These are phyloP conservation scores for Dictyostelium purpureum DNA, from an alignment of 78 protist genomes.

Conservation along the genomic window DNA sequence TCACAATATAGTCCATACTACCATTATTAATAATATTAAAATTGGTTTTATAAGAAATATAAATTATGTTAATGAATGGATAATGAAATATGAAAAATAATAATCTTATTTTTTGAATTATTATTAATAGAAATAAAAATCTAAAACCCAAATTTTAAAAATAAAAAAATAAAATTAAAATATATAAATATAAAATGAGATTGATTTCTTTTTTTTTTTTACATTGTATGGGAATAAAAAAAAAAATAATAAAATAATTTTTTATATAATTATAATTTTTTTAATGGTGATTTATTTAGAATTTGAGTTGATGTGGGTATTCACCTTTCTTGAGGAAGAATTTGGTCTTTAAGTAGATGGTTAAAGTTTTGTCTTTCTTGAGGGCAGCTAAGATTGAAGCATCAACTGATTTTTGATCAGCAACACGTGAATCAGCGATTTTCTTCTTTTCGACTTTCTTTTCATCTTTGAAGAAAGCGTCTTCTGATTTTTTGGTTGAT, in stretches of 20 bases:
- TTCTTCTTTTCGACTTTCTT: slow-evolving; percentile 59
- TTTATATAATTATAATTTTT: not conserved
- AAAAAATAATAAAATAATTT: not conserved
- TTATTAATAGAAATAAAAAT: too few species aligned
- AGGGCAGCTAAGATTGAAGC: slow-evolving; percentile 86
- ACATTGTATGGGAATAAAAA: too few species aligned
- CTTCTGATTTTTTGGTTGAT: slow-evolving; percentile 58
- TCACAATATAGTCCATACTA: too few species aligned
- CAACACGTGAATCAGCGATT: slow-evolving; percentile 80
- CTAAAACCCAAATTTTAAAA: not conserved
- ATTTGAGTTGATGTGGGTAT: slow-evolving; percentile 93
- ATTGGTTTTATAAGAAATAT: too few species aligned
- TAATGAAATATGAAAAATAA: too few species aligned
- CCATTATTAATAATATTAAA: too few species aligned
- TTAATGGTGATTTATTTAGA: slow-evolving; percentile 71
- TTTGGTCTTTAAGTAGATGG: slow-evolving; percentile 90
- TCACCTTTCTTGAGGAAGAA: slow-evolving; percentile 90
- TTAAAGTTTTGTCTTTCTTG: slow-evolving; percentile 77
- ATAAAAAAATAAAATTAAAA: not conserved
- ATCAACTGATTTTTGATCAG: slow-evolving; percentile 93
- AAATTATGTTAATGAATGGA: too few species aligned
- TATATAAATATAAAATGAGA: not conserved
- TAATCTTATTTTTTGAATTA: too few species aligned
- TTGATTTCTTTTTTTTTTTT: not conserved
- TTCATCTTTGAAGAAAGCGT: slow-evolving; percentile 66